Evolutionary conservation across 2,329 filamentous ascomycete genomes (phyloP), one percentile per base, ranked within the genome.

Genomic region (Aureobasidium sp.): DNA sequence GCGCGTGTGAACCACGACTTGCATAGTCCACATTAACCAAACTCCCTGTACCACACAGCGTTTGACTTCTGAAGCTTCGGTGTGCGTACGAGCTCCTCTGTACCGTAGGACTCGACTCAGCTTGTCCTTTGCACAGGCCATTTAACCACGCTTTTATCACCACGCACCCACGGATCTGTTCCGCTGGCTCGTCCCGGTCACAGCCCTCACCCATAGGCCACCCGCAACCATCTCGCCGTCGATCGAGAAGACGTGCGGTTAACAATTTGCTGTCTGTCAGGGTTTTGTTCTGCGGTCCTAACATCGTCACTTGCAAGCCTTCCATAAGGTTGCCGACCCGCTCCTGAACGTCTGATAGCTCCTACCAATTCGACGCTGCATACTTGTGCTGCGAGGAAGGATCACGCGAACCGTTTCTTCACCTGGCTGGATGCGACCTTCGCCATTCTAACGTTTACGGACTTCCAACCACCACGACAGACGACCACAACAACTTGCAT

Each of bases 301-400:
- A 46, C 50, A 41, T 46, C 60, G 37, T 61, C 58, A 52, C 48
- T 23, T 51, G 44, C 44, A 60, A 52, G 39, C 50, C 46, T 53
- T 50, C 60, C 60, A 53, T 56, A 62, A 62, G 60, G 50, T 53
- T 62, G 47, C 60, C 60, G 60, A 51, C 39, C 60, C 57, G 44
- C 44, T 36, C 44, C 34, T 39, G 60, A 62, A 62, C 60, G 60
- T 62, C 60, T 62, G 60, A 62, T 62, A 62, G 60, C 50, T 56
- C 34, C 50, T 62, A 62, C 60, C 60, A 56, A n/a, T 29, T 44
- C 27, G 37, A 27, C 50, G 51, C 60, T 23, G 37, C 39, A 46
- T 61, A 47, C 60, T 37, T 13, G 13, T 48, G 26, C 34, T 32
- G 37, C 37, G 39, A 55, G 60, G 60, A 47, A 62, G 60, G 60